A percentile compares a stretch with the other conserved stretches of the same genome.
phyloP scores from a whole-genome alignment of 2,329 filamentous ascomycete species.

The Gnomoniopsis smithogilvyi region DNA sequence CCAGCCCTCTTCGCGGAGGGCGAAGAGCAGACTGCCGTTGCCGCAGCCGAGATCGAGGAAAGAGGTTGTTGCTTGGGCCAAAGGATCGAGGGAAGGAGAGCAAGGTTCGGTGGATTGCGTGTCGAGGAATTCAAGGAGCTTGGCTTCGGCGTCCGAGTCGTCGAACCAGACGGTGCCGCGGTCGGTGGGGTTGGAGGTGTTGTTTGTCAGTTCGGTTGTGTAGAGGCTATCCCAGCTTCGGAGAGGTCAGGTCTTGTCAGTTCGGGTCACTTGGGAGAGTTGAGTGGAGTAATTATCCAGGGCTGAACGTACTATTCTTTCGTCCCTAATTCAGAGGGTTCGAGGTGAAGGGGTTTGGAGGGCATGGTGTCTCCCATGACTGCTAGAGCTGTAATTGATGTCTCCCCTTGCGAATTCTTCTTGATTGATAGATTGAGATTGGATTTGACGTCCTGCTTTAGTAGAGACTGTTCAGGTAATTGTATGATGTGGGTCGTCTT shows the following conservation, averaged over 20 bases:
- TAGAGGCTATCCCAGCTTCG: slow-evolving; percentile 79
- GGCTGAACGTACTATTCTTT: slow-evolving; percentile 73
- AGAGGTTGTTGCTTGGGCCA: slow-evolving; percentile 37
- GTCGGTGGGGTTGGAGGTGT: slow-evolving; percentile 68
- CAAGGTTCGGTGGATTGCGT: slow-evolving; percentile 21
- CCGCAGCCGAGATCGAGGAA: slow-evolving; percentile 91
- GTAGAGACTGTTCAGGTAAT: too few relatives aligned
- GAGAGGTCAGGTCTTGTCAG: neutral
- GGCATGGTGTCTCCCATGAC: slow-evolving; percentile 9
- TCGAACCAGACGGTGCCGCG: slow-evolving; percentile 95
- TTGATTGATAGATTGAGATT: too few relatives aligned
- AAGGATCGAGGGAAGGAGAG: neutral
- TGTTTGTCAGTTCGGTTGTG: slow-evolving; percentile 66
- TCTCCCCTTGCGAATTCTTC: too few relatives aligned
- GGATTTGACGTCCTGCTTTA: too few relatives aligned
- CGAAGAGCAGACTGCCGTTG: slow-evolving; percentile 87
- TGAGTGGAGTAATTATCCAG: neutral
- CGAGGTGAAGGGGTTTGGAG: slow-evolving; percentile 60
- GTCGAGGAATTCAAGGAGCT: slow-evolving; percentile 69
- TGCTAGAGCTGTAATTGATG: too few relatives aligned
- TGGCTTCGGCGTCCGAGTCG: slow-evolving; percentile 82
- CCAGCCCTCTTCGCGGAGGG: slow-evolving; percentile 66
- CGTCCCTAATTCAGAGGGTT: slow-evolving; percentile 77
- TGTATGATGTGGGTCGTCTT: too few relatives aligned
- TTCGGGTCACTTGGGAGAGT: slow-evolving; percentile 4